Evolutionary conservation across 163 green algal genomes (phyloP).

Genomic region (Coccomyxa subellipsoidea): DNA sequence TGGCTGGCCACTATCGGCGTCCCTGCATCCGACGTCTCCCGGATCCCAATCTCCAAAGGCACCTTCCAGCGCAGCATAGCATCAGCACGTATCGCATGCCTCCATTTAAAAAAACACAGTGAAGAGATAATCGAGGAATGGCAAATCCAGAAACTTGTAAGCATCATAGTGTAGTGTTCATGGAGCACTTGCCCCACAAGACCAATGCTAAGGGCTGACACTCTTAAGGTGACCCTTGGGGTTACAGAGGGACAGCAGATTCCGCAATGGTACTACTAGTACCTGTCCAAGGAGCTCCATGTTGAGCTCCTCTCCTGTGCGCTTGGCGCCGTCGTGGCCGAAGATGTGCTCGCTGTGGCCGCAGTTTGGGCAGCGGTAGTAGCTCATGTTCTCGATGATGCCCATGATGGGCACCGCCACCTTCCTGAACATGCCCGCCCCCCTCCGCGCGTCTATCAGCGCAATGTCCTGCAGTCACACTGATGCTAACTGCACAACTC

Average conservation of each 20-base stretch:
- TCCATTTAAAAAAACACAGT: neutral
- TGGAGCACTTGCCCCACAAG: too few species aligned
- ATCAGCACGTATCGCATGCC: neutral
- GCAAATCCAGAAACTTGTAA: too few species aligned
- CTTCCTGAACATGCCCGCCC: constrained; percentile 82
- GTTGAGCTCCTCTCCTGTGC: constrained; percentile 61
- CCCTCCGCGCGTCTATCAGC: constrained; percentile 76
- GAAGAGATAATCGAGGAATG: too few species aligned
- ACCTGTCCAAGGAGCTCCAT: constrained; percentile 80
- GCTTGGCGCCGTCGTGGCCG: constrained; percentile 66
- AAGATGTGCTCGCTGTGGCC: constrained; percentile 78
- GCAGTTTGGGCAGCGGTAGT: constrained; percentile 75
- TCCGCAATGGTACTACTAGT: too few species aligned
- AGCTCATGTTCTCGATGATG: constrained; percentile 95
- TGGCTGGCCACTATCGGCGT: constrained; percentile 60
- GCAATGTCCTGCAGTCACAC: constrained; percentile 67
- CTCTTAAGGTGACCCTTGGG: too few species aligned
- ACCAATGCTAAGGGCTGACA: neutral
- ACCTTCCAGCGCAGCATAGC: constrained; percentile 42
- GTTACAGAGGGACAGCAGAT: too few species aligned
- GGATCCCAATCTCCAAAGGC: constrained; percentile 57
- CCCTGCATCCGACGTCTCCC: constrained; percentile 58
- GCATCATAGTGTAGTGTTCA: too few species aligned
- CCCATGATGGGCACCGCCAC: constrained; percentile 75
- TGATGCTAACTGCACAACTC: neutral